Conservation (phyloP, 306 rosid species). For the Arachis stenosperma region DNA sequence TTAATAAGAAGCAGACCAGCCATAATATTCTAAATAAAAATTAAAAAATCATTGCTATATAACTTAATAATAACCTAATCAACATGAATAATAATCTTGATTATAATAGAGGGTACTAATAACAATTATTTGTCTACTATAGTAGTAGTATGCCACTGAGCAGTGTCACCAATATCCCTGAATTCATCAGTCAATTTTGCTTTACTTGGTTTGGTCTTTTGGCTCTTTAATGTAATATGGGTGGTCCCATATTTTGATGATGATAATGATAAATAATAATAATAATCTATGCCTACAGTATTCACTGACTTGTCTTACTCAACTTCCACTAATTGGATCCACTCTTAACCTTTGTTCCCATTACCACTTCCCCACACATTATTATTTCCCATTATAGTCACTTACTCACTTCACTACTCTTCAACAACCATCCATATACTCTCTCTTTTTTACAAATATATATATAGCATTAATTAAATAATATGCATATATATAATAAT, state of each 20-base stretch:
- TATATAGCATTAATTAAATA: no score
- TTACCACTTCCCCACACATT: slow-evolving; percentile 27
- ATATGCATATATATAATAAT: no score
- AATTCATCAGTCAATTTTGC: slow-evolving; percentile 40
- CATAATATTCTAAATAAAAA: no score
- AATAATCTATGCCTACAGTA: slow-evolving; percentile 28
- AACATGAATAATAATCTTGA: no score
- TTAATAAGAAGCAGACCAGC: no score
- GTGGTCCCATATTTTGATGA: slow-evolving; percentile 47
- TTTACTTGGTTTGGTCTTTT: slow-evolving; percentile 40
- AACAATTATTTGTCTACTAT: no score
- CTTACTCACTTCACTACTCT: slow-evolving; percentile 25
- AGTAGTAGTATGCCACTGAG: neutral
- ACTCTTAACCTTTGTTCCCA: slow-evolving; percentile 22
- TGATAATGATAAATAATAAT: slow-evolving; percentile 27
- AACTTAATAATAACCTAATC: no score
- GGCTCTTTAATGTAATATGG: slow-evolving; percentile 35
- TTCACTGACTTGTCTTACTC: slow-evolving; percentile 52
- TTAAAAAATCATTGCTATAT: no score
- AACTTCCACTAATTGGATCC: slow-evolving; percentile 49
- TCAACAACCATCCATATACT: no score
- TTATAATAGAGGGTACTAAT: no score
- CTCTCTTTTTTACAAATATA: no score
- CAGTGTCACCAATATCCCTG: slow-evolving; percentile 28
- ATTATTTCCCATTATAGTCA: slow-evolving; percentile 32